phyloP scores from a whole-genome alignment of 2,329 filamentous ascomycete genomes.

The Diaporthe citrichinensis region DNA sequence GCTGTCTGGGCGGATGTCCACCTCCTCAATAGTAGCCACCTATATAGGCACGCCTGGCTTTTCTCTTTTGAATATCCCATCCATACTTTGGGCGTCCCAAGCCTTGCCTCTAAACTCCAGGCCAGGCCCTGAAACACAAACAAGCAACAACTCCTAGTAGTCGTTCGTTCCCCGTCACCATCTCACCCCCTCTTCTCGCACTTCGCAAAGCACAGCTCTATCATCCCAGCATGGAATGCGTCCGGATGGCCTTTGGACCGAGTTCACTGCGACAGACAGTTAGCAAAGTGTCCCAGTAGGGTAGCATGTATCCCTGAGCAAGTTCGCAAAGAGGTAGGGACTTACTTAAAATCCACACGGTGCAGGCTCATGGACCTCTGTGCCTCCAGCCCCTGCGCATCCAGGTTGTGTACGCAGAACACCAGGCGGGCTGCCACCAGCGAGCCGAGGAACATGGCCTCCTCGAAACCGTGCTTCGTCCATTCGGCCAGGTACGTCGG shows the following conservation, averaged over 20 bases:
- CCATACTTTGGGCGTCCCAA: conserved; percentile 6
- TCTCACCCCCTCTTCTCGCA: not conserved
- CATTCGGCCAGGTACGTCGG: conserved; percentile 93
- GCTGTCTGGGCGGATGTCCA: not conserved
- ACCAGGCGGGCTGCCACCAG: conserved; percentile 82
- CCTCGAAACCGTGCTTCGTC: conserved; percentile 85
- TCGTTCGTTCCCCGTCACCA: not conserved
- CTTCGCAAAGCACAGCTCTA: not conserved
- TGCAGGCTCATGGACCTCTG: conserved; percentile 70
- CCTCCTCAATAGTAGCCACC: not conserved
- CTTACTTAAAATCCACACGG: conserved; percentile 74
- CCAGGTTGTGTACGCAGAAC: conserved; percentile 72
- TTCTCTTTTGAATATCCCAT: conserved; percentile 15
- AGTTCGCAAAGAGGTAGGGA: conserved; percentile 38
- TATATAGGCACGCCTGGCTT: conserved; percentile 15
- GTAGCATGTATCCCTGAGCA: not conserved
- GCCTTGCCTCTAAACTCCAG: conserved; percentile 31
- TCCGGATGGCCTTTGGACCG: conserved; percentile 67
- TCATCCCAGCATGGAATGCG: conserved; percentile 67
- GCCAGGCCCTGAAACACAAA: conserved; percentile 21
- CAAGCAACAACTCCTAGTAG: conserved; percentile 24
- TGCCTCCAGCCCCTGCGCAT: conserved; percentile 64
- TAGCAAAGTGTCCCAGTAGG: conserved; percentile 10
- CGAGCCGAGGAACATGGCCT: conserved; percentile 87
- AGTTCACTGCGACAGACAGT: conserved; percentile 59